These are phyloP conservation scores for Eugenia klotzschiana DNA, from an alignment of 441 rosid genomes.

Conservation along the genomic window DNA sequence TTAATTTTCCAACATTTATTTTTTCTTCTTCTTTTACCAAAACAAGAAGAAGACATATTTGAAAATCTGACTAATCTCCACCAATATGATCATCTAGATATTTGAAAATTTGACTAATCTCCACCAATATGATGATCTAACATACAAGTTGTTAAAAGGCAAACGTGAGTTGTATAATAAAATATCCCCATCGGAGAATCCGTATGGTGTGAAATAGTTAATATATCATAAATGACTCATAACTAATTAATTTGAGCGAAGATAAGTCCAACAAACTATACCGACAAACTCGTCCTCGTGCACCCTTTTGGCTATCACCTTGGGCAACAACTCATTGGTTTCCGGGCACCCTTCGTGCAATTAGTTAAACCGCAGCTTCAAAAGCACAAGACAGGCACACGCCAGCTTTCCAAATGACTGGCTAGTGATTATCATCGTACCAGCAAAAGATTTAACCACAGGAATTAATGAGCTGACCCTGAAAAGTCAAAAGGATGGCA, in stretches of 20 bases:
- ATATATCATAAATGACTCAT: neutral
- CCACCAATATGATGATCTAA: too few species aligned
- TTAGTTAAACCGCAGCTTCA: neutral
- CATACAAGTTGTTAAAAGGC: neutral
- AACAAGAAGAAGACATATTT: neutral
- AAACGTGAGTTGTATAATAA: neutral
- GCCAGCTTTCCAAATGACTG: neutral
- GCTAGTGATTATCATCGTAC: neutral
- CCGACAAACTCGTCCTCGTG: neutral
- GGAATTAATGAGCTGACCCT: neutral
- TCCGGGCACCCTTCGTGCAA: too few species aligned
- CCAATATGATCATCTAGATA: too few species aligned
- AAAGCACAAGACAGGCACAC: neutral
- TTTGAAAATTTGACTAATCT: neutral
- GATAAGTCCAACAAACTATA: rapidly evolving
- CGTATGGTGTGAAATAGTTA: rapidly evolving
- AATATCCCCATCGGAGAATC: neutral
- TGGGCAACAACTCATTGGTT: too few species aligned
- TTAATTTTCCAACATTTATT: neutral
- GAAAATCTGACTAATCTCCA: neutral
- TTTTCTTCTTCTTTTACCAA: neutral
- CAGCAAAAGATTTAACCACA: neutral
- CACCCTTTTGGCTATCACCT: neutral
- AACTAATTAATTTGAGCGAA: neutral
- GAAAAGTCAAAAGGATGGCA: neutral